Conservation (phyloP, 352 stramenopile genomes). For the Phytopythium montanum region DNA sequence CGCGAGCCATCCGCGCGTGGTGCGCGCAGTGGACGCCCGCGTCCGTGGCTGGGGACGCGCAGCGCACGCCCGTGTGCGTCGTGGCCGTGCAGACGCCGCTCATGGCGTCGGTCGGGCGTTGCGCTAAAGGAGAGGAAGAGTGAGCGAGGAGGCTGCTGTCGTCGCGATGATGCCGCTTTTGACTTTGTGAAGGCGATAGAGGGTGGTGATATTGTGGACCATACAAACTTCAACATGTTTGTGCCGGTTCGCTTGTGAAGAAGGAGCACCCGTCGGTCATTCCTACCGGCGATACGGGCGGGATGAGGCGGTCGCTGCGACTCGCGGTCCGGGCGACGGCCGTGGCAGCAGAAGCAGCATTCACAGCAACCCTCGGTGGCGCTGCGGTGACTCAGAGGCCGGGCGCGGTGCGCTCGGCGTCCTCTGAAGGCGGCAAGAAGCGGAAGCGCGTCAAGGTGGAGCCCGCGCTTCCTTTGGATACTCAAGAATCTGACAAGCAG, state of each 20-base stretch:
- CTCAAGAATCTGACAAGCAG: not conserved
- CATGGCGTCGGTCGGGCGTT: conserved; percentile 3
- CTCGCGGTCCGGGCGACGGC: not conserved
- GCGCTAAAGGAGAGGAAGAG: too few species aligned
- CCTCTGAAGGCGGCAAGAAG: not conserved
- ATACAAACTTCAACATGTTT: too few species aligned
- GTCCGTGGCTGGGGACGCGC: conserved; percentile 38
- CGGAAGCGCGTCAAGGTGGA: not conserved
- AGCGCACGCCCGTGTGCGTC: conserved; percentile 68
- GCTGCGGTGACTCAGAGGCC: not conserved
- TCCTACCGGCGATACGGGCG: too few species aligned
- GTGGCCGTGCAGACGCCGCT: conserved; percentile 33
- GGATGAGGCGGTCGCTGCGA: conserved; percentile 6
- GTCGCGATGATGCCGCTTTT: too few species aligned
- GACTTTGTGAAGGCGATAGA: too few species aligned
- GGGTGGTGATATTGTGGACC: too few species aligned
- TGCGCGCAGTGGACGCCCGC: conserved; percentile 59
- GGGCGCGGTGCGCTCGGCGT: not conserved
- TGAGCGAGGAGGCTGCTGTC: too few species aligned
- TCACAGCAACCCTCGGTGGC: too few species aligned
- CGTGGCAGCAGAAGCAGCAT: not conserved
- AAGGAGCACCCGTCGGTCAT: too few species aligned
- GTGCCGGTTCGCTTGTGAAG: too few species aligned
- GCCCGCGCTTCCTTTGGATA: not conserved
- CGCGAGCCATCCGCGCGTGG: conserved; percentile 71